Conservation (phyloP, 2,329 filamentous ascomycete genomes). For the Golovinomyces cichoracearum region DNA sequence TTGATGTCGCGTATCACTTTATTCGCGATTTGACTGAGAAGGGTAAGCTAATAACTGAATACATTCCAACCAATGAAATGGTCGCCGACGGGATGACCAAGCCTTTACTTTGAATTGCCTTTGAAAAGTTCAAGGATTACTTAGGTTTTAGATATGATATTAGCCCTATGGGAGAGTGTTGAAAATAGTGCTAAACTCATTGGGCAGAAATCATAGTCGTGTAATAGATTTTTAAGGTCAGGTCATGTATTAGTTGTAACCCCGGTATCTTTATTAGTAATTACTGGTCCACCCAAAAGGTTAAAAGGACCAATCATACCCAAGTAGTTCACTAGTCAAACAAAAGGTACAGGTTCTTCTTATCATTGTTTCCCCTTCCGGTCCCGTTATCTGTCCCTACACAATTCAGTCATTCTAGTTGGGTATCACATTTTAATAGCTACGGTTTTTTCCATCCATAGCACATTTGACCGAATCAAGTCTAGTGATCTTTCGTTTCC, state of each 20-base stretch:
- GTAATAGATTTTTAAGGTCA: too few relatives aligned
- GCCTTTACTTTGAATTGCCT: background rate
- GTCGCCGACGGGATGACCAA: background rate
- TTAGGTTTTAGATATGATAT: background rate
- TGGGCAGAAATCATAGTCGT: too few relatives aligned
- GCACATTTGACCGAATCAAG: background rate
- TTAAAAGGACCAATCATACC: too few relatives aligned
- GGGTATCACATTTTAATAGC: background rate
- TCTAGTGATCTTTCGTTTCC: background rate
- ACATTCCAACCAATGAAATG: background rate
- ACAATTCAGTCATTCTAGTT: too few relatives aligned
- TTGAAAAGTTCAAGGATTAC: background rate
- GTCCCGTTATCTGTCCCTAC: background rate
- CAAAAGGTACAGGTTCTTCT: background rate
- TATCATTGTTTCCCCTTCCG: background rate
- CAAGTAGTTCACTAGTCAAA: too few relatives aligned
- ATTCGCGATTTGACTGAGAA: background rate
- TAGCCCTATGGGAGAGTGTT: too few relatives aligned
- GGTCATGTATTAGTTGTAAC: too few relatives aligned
- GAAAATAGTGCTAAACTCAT: too few relatives aligned
- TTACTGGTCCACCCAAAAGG: too few relatives aligned
- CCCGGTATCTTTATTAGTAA: too few relatives aligned
- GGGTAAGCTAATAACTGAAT: background rate
- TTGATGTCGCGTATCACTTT: background rate
- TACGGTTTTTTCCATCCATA: background rate